These are phyloP conservation scores for Triangularia setosa DNA, from an alignment of 2,329 filamentous ascomycete genomes.

Conservation along the genomic window DNA sequence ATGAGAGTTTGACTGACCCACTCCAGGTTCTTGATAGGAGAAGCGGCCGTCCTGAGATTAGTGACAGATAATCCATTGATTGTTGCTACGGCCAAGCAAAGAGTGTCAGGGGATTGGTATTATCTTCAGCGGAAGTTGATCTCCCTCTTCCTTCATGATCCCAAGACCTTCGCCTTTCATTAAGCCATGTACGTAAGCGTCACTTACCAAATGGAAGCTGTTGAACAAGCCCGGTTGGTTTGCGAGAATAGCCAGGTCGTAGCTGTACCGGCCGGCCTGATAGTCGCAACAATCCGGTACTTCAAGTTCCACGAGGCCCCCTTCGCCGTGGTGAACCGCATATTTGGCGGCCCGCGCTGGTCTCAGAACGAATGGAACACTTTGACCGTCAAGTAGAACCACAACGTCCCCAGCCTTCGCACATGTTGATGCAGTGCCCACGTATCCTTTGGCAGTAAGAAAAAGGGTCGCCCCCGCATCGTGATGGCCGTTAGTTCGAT, in stretches of 20 bases:
- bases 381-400: neutral
- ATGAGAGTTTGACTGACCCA: neutral
- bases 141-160: neutral
- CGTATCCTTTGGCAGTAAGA: neutral
- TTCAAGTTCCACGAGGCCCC: neutral
- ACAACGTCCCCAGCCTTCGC: neutral
- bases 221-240: neutral
- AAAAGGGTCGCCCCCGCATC: conserved; percentile 5
- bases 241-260: neutral
- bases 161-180: neutral
- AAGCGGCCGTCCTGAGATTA: neutral
- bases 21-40: neutral
- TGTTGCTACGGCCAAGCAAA: neutral
- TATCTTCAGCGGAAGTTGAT: neutral
- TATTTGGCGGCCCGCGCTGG: neutral
- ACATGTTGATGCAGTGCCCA: neutral
- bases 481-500: conserved; percentile 5
- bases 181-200: neutral
- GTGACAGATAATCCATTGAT: neutral
- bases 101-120: neutral
- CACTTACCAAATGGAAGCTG: neutral
- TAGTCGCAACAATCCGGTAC: neutral
- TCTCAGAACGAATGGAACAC: neutral
- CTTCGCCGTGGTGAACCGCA: neutral
- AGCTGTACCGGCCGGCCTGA: neutral